phyloP scores from a whole-genome alignment of 106 monocot species.

The Hemerocallis citrina region DNA sequence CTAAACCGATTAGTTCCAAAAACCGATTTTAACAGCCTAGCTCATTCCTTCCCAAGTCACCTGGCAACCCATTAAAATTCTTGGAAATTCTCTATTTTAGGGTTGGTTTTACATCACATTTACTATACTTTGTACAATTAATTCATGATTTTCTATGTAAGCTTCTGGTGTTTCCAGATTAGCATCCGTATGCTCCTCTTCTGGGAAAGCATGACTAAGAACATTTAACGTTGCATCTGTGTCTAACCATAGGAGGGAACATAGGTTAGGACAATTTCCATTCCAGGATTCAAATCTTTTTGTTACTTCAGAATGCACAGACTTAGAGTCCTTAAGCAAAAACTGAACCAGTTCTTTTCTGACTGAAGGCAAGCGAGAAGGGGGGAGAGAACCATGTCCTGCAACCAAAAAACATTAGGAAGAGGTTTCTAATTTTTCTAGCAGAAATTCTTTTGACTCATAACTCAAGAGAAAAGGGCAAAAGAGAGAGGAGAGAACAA shows the following conservation, averaged over 20 bases:
- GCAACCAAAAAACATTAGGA: conserved; percentile 13
- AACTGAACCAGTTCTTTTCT: conserved; percentile 71
- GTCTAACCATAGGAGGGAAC: conserved; percentile 67
- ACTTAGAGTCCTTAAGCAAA: conserved; percentile 73
- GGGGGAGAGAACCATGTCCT: conserved; percentile 80
- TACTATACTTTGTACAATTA: conserved; percentile 44
- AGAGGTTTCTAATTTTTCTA: neutral
- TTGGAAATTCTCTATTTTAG: conserved; percentile 41
- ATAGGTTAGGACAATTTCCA: conserved; percentile 66
- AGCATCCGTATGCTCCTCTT: conserved; percentile 13
- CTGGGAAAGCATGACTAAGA: conserved; percentile 57
- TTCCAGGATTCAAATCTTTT: conserved; percentile 46
- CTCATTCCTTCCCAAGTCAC: conserved; percentile 54
- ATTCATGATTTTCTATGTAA: conserved; percentile 16
- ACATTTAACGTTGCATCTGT: conserved; percentile 86
- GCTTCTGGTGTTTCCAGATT: conserved; percentile 3
- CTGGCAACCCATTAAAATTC: conserved; percentile 66
- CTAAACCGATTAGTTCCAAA: no score
- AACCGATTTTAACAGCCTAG: no score
- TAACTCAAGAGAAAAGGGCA: no score
- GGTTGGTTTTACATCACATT: conserved; percentile 48
- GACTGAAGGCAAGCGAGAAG: conserved; percentile 43
- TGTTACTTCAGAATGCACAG: conserved; percentile 29
- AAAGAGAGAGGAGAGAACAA: neutral
- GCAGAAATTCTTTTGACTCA: neutral